phyloP scores from a whole-genome alignment of 148 eudicot genomes.

The Rheum nobile region DNA sequence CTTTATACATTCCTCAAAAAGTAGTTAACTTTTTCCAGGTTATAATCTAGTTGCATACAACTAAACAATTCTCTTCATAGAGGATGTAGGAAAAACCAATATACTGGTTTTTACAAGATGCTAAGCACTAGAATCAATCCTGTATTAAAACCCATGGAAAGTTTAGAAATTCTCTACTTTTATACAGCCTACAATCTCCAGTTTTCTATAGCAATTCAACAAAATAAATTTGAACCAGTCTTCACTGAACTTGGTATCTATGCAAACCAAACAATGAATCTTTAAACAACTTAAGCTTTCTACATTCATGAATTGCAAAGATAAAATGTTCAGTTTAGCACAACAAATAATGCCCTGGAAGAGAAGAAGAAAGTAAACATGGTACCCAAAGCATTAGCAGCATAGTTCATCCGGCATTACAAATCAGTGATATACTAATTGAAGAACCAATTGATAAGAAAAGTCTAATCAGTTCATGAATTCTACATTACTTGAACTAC shows the following conservation, averaged over 20 bases:
- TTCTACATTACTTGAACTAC: conserved; percentile 12
- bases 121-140: neutral
- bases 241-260: too few species aligned
- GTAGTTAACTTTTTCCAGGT: neutral
- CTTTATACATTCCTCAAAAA: neutral
- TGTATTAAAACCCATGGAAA: too few species aligned
- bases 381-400: neutral
- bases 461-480: conserved; percentile 1
- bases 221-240: neutral
- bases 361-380: neutral
- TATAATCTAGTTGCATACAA: neutral
- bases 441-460: neutral
- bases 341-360: neutral
- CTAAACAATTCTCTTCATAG: neutral
- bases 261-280: too few species aligned
- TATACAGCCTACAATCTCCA: too few species aligned
- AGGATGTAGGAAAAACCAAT: neutral
- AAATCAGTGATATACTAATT: neutral
- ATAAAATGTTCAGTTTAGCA: neutral
- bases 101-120: neutral
- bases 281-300: neutral
- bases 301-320: neutral
- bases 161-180: too few species aligned
- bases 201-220: too few species aligned
- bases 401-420: neutral